phyloP scores from a whole-genome alignment of 495 filamentous ascomycete species.

The Podospora comata region DNA sequence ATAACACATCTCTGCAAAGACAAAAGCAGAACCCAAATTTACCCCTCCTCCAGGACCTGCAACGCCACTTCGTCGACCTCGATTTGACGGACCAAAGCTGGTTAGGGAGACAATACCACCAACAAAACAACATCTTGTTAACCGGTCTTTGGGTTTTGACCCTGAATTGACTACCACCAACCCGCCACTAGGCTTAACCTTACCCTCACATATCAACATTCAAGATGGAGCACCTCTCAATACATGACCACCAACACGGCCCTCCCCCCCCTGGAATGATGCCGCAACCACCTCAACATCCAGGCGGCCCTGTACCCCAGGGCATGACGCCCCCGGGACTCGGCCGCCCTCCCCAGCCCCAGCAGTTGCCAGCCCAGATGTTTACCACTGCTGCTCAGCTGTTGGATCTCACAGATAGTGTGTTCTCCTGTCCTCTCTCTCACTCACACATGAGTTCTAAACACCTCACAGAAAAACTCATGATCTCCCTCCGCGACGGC shows the following conservation, averaged over 20 bases:
- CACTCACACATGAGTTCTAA: conserved; percentile 12
- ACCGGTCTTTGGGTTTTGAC: neutral
- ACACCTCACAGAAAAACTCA: conserved; percentile 72
- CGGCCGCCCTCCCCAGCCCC: conserved; percentile 44
- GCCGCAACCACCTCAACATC: conserved; percentile 2
- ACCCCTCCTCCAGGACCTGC: neutral
- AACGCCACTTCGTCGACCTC: neutral
- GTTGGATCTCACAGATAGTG: conserved; percentile 94
- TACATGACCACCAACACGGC: conserved; percentile 13
- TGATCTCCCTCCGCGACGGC: conserved; percentile 85
- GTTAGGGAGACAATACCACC: neutral
- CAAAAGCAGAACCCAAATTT: neutral
- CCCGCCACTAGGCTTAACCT: neutral
- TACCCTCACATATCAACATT: conserved; percentile 4
- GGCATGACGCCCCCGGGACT: conserved; percentile 22
- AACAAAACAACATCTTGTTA: neutral
- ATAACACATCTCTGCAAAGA: no score
- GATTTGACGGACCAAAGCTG: neutral
- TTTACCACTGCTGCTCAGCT: conserved; percentile 97
- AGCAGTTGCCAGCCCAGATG: conserved; percentile 80
- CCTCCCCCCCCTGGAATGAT: conserved; percentile 6
- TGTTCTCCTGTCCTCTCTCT: conserved; percentile 28
- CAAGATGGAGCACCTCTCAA: conserved; percentile 24
- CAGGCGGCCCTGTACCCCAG: neutral
- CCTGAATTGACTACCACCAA: neutral